Conservation (phyloP, 805 yeast species). For the Wickerhamiella sergipiensis region DNA sequence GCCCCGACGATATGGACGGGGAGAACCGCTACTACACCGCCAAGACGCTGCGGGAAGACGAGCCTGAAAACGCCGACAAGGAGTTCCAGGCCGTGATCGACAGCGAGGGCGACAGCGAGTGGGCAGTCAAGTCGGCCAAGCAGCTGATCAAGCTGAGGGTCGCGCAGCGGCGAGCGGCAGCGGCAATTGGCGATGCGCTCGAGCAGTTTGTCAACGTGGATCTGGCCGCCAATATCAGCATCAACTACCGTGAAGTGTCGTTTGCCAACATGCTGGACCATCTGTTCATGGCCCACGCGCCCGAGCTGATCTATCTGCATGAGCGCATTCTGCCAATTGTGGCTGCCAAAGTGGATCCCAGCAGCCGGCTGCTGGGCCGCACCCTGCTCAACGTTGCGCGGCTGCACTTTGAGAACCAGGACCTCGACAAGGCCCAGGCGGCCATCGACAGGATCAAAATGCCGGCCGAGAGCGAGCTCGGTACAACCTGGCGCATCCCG, state of each 20-base stretch:
- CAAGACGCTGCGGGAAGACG: conserved; percentile 24
- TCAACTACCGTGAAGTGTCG: conserved; percentile 25
- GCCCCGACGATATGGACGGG: conserved; percentile 22
- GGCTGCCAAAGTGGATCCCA: conserved; percentile 14
- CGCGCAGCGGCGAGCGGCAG: conserved; percentile 5
- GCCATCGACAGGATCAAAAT: conserved; percentile 6
- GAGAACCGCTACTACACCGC: conserved; percentile 29
- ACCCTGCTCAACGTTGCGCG: conserved; percentile 23
- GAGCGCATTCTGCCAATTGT: not conserved
- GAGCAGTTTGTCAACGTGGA: conserved; percentile 13
- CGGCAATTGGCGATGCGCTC: conserved; percentile 13
- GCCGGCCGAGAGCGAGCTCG: conserved; percentile 1
- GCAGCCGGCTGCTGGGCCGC: conserved; percentile 21
- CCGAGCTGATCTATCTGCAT: conserved; percentile 19
- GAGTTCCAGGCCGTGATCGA: conserved; percentile 20
- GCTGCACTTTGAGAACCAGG: conserved; percentile 18
- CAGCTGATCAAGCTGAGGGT: conserved; percentile 25
- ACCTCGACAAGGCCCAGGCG: conserved; percentile 11
- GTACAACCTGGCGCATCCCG: conserved; percentile 12
- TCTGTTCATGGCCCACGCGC: conserved; percentile 14
- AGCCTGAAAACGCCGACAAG: conserved; percentile 22
- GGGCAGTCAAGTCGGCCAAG: conserved; percentile 25
- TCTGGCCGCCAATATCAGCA: conserved; percentile 9
- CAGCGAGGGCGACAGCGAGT: conserved; percentile 12
- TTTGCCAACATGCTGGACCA: conserved; percentile 22